Conservation (phyloP, 2,329 filamentous ascomycete species). For the Aspergillus flavus region DNA sequence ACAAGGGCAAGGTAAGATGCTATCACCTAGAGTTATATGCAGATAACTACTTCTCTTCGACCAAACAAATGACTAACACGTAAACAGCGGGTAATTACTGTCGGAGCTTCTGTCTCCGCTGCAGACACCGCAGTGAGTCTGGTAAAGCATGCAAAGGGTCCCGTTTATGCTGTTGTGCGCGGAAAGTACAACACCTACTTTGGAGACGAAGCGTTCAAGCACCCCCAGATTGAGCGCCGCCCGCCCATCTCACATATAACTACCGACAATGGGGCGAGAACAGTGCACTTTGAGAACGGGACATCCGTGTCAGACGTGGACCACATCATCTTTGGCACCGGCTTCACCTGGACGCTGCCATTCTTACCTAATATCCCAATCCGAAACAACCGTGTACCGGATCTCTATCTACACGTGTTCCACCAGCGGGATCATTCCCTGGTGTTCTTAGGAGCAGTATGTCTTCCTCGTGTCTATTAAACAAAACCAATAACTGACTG, state of each 20-base stretch:
- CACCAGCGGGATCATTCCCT: slow-evolving; percentile 37
- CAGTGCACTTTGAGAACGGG: slow-evolving; percentile 60
- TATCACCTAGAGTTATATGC: no score
- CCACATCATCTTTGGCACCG: slow-evolving; percentile 67
- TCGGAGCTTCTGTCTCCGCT: slow-evolving; percentile 67
- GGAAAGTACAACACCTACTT: slow-evolving; percentile 59
- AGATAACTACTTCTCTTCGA: neutral
- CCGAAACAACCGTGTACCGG: slow-evolving; percentile 36
- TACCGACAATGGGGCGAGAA: slow-evolving; percentile 50
- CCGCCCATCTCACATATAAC: slow-evolving; percentile 31
- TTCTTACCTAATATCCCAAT: slow-evolving; percentile 56
- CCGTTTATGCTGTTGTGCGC: slow-evolving; percentile 58
- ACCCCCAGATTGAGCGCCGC: slow-evolving; percentile 48
- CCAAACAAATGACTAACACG: neutral
- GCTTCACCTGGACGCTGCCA: slow-evolving; percentile 66
- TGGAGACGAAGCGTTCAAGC: slow-evolving; percentile 61
- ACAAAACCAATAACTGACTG: slow-evolving; percentile 11
- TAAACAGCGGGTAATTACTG: slow-evolving; percentile 60
- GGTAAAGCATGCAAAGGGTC: slow-evolving; percentile 47
- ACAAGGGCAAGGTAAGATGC: slow-evolving; percentile 37
- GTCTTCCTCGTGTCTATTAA: slow-evolving; percentile 2
- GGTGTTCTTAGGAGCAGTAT: slow-evolving; percentile 50
- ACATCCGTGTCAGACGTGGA: slow-evolving; percentile 58
- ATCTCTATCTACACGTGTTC: slow-evolving; percentile 42
- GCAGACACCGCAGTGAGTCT: slow-evolving; percentile 63